Evolutionary conservation across 495 filamentous ascomycete species (phyloP).

Genomic region (Aspergillus bridgeri): DNA sequence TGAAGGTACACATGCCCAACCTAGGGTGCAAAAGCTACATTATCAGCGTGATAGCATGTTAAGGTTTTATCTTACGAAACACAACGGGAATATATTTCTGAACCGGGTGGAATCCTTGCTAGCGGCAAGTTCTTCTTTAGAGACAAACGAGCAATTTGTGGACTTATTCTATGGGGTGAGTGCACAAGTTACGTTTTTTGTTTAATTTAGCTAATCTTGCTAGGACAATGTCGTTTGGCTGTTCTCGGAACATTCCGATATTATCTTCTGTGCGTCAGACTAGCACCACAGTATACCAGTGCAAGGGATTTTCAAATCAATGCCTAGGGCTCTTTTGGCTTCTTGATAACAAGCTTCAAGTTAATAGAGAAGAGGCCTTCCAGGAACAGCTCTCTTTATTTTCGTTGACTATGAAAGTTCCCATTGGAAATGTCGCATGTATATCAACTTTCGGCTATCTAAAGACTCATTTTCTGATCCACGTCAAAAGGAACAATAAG

Average conservation of each 20-base stretch:
- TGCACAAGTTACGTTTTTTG: background rate
- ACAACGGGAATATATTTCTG: background rate
- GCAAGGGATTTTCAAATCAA: background rate
- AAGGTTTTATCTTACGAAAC: conserved; percentile 1
- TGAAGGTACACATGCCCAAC: conserved; percentile 2
- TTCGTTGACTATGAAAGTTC: no score
- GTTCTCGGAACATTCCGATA: conserved; percentile 1
- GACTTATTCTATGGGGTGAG: background rate
- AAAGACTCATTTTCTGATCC: no score
- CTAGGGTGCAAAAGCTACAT: background rate
- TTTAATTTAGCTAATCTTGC: background rate
- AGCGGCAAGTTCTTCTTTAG: background rate
- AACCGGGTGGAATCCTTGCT: background rate
- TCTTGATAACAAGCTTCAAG: no score
- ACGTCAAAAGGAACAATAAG: no score
- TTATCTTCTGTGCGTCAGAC: background rate
- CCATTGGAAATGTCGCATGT: no score
- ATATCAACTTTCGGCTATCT: no score
- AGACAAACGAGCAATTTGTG: background rate
- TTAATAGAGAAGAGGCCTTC: no score
- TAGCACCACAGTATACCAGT: background rate
- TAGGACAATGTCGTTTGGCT: conserved; percentile 3
- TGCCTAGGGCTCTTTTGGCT: no score
- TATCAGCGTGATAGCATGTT: background rate
- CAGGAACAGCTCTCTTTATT: no score